Base-by-base conservation (phyloP, 2,329 filamentous ascomycete species). In the Scleromitrula shiraiana region DNA sequence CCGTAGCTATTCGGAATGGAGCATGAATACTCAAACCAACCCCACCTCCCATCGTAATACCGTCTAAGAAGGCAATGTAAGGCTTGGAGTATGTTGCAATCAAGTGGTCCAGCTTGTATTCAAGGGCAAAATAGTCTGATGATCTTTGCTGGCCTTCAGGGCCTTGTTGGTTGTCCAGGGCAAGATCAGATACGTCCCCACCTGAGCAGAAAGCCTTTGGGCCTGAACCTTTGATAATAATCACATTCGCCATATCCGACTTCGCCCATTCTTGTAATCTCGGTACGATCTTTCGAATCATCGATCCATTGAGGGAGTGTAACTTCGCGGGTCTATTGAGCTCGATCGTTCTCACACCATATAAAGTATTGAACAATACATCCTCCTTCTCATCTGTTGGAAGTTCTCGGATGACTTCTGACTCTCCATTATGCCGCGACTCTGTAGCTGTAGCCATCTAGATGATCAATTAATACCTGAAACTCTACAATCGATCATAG, bases 31-130 rank as follows among this genome's bases (percentile, higher is more conserved):
- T 94, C 49, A 98, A 77, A 6, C 93, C 93, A 45, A 97, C 93
- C 56, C 93, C 93, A 48, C 93, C 93, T 48, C 93, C 93, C 93
- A 98, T 98, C 44, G 94, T 98, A 66, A 95, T 86, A 51, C 93
- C 93, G 63, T 98, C 93, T 83, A 98, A 94, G 64, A 97, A 85
- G 26, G 93, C 86, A 44, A 98, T 80, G 63, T 93, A 95, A 0
- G 93, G 93, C 72, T 96, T 98, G 53, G 73, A 65, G 70, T 95
- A 96, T 30, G 90, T 96, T 19, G 93, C 87, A 64, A 98, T 95
- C 59, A 91, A 75, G 69, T 98, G 93, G 66, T 98, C 87, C 54
- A 98, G 82, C 70, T 88, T 84, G 75, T 97, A 98, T 82, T 98
- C 94, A 49, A 93, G 82, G 10, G 73, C 88, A 65, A 98, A 98